phyloP scores from a whole-genome alignment of 2,329 filamentous ascomycete genomes.

The Botrytis paeoniae region DNA sequence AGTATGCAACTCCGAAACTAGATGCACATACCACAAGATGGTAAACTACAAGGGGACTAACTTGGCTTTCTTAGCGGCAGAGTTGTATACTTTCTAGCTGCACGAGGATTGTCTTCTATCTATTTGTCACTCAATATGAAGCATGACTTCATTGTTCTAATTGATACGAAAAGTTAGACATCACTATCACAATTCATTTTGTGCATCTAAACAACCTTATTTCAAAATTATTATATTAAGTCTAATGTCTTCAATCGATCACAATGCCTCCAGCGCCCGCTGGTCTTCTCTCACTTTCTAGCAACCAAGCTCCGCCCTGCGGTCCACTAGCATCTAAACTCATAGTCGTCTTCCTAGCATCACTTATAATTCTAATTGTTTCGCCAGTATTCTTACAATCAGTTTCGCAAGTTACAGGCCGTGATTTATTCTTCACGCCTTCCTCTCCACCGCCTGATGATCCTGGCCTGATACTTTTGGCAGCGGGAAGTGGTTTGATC shows the following conservation, averaged over 20 bases:
- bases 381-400: conserved; percentile 78
- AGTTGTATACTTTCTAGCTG: background rate
- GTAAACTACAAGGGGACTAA: background rate
- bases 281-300: conserved; percentile 54
- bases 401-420: conserved; percentile 63
- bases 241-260: conserved; percentile 16
- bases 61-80: background rate
- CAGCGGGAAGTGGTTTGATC: conserved; percentile 58
- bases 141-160: background rate
- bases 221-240: background rate
- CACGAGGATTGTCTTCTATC: background rate
- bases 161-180: background rate
- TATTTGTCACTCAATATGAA: background rate
- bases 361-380: conserved; percentile 69
- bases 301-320: conserved; percentile 62
- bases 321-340: conserved; percentile 66
- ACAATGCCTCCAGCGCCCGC: conserved; percentile 22
- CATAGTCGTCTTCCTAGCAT: conserved; percentile 69
- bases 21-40: background rate
- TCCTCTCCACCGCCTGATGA: conserved; percentile 26
- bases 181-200: background rate
- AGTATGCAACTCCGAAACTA: background rate
- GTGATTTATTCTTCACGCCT: conserved; percentile 24
- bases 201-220: background rate
- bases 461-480: conserved; percentile 28